phyloP scores from a whole-genome alignment of 345 rosid species.

The Ailanthus altissimus region DNA sequence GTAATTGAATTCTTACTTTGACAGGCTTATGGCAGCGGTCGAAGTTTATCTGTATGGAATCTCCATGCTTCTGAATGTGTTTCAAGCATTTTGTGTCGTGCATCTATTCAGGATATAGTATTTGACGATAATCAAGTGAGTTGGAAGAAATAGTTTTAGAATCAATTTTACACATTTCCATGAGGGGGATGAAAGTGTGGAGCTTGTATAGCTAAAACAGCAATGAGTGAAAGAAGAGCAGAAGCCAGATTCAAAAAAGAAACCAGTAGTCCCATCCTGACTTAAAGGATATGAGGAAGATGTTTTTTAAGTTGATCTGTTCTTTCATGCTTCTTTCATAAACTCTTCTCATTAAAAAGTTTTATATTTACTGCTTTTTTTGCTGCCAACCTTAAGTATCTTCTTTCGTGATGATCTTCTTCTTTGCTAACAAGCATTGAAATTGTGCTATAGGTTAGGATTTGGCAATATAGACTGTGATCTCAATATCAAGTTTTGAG shows the following conservation, averaged over 20 bases:
- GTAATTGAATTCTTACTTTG: constrained; percentile 23
- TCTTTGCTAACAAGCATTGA: neutral
- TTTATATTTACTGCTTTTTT: no score
- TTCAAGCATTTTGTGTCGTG: constrained; percentile 47
- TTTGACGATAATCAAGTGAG: constrained; percentile 85
- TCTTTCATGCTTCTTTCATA: neutral
- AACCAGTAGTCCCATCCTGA: neutral
- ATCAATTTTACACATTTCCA: neutral
- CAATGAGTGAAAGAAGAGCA: neutral
- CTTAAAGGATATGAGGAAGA: neutral
- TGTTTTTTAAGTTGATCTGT: constrained; percentile 3
- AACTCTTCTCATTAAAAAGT: neutral
- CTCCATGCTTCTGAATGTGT: constrained; percentile 84
- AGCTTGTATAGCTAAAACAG: neutral
- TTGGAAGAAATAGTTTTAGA: constrained; percentile 1
- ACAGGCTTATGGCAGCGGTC: constrained; percentile 82
- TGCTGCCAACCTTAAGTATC: neutral
- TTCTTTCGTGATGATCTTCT: neutral
- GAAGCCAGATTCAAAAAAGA: constrained; percentile 1
- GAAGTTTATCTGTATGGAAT: constrained; percentile 71
- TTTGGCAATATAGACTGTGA: neutral
- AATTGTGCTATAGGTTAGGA: neutral
- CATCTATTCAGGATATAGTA: constrained; percentile 65
- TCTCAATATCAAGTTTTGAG: neutral
- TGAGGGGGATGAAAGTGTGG: no score